These are phyloP conservation scores for Hanseniaspora mollemarum DNA, from an alignment of 805 yeast species.

Conservation along the genomic window DNA sequence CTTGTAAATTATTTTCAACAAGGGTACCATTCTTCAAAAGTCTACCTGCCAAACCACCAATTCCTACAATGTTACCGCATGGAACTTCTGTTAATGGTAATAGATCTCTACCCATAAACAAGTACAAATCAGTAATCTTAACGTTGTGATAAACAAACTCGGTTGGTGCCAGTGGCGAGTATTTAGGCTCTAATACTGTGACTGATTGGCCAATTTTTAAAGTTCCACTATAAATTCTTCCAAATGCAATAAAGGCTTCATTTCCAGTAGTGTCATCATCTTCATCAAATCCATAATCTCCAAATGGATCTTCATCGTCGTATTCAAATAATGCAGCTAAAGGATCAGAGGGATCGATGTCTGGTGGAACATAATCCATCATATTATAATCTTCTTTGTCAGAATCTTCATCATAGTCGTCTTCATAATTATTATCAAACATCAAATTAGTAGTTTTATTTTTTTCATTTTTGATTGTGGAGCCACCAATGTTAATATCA, in stretches of 20 bases:
- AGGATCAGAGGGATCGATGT: slow-evolving; percentile 32
- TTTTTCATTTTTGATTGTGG: slow-evolving; percentile 19
- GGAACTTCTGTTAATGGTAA: slow-evolving; percentile 70
- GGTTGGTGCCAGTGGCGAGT: slow-evolving; percentile 51
- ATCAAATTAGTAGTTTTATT: slow-evolving; percentile 19
- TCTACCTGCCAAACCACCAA: slow-evolving; percentile 77
- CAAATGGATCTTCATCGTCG: slow-evolving; percentile 46
- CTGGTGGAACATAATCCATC: slow-evolving; percentile 25
- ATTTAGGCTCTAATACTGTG: slow-evolving; percentile 75
- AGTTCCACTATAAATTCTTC: slow-evolving; percentile 81
- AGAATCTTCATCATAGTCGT: slow-evolving; percentile 19
- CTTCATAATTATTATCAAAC: slow-evolving; percentile 18
- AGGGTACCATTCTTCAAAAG: slow-evolving; percentile 81
- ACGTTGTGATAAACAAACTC: slow-evolving; percentile 45
- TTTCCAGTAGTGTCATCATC: slow-evolving; percentile 31
- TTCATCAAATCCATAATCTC: slow-evolving; percentile 35
- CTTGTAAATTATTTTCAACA: slow-evolving; percentile 44
- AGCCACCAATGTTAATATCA: slow-evolving; percentile 21
- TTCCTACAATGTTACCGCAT: slow-evolving; percentile 90
- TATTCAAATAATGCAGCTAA: slow-evolving; percentile 33
- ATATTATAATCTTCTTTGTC: slow-evolving; percentile 22
- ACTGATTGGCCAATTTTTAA: slow-evolving; percentile 63
- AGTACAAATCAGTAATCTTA: slow-evolving; percentile 55
- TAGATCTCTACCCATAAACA: slow-evolving; percentile 87
- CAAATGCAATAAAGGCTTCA: slow-evolving; percentile 75